Percentiles rank a stretch among this genome's conserved stretches.
Evolutionary conservation across 2,329 filamentous ascomycete species (phyloP).

Genomic region (Colletotrichum brevisporum): DNA sequence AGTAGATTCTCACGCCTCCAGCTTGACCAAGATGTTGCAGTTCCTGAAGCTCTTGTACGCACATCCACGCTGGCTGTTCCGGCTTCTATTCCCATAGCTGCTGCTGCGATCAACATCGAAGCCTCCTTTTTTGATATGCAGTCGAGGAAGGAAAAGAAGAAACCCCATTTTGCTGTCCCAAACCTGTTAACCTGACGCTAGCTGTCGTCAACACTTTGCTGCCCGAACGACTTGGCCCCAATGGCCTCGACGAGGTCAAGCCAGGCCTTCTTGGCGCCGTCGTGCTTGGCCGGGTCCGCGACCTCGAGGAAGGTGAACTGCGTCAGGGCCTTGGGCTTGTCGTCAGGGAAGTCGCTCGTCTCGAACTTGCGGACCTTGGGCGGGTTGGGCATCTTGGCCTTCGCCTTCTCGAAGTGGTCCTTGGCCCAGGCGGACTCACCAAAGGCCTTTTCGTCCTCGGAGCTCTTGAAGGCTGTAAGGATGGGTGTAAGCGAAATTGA

Average conservation of each 20-base stretch:
- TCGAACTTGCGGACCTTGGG: slow-evolving; percentile 33
- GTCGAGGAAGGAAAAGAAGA: no score
- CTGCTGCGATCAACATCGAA: no score
- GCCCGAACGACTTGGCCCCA: slow-evolving; percentile 21
- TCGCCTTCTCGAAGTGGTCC: slow-evolving; percentile 13
- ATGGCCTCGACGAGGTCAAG: slow-evolving; percentile 20
- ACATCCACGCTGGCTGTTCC: no score
- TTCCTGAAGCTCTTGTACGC: slow-evolving; percentile 29
- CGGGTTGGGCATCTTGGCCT: background rate
- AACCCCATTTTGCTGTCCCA: no score
- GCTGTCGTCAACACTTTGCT: slow-evolving; percentile 25
- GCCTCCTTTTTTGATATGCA: no score
- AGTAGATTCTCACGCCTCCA: background rate
- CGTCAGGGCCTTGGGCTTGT: slow-evolving; percentile 19
- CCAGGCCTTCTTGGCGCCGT: slow-evolving; percentile 29
- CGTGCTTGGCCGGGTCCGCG: slow-evolving; percentile 29
- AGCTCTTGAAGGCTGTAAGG: slow-evolving; percentile 23
- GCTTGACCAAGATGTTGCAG: slow-evolving; percentile 27
- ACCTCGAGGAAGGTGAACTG: slow-evolving; percentile 28
- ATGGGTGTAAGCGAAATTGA: background rate
- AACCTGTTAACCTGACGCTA: no score
- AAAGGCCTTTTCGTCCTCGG: slow-evolving; percentile 29
- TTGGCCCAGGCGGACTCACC: slow-evolving; percentile 28
- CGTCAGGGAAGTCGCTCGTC: slow-evolving; percentile 6
- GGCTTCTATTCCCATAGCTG: no score